Evolutionary conservation across 2,329 filamentous ascomycete species (phyloP).

Genomic region (Ophioceras dolichostomum): DNA sequence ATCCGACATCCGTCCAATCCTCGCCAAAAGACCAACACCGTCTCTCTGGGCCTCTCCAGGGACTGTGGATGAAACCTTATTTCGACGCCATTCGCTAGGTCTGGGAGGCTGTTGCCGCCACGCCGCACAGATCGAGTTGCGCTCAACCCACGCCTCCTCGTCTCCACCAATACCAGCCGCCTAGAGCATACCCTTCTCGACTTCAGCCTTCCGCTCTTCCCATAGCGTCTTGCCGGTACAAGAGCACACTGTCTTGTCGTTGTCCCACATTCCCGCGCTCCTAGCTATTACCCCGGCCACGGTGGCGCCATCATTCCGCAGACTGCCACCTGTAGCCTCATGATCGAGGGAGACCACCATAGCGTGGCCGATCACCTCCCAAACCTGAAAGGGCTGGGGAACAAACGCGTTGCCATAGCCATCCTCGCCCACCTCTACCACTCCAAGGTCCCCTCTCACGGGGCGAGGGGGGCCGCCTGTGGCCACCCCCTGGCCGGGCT

Average conservation of each 20-base stretch:
- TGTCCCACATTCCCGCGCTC: conserved; percentile 97
- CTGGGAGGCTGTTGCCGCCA: too few relatives aligned
- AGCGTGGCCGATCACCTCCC: conserved; percentile 91
- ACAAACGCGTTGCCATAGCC: conserved; percentile 72
- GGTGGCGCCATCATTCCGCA: conserved; percentile 70
- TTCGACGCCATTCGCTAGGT: too few relatives aligned
- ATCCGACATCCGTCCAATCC: too few relatives aligned
- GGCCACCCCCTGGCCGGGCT: background rate
- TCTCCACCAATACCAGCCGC: background rate
- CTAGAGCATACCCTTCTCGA: conserved; percentile 78
- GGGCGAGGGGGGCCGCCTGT: conserved; percentile 19
- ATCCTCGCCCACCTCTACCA: conserved; percentile 60
- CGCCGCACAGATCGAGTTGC: too few relatives aligned
- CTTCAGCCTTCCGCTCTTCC: conserved; percentile 89
- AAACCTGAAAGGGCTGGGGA: conserved; percentile 73
- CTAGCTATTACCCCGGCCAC: conserved; percentile 88
- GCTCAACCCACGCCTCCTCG: background rate
- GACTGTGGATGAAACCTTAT: too few relatives aligned
- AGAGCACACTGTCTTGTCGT: conserved; percentile 95
- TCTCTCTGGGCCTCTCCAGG: too few relatives aligned
- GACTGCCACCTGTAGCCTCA: conserved; percentile 40
- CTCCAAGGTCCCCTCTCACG: conserved; percentile 51
- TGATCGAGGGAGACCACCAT: conserved; percentile 68
- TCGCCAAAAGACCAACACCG: too few relatives aligned
- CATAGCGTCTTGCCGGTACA: conserved; percentile 97